Conservation (phyloP, 768 basidiomycete genomes). For the Candolleomyces eurysporus region DNA sequence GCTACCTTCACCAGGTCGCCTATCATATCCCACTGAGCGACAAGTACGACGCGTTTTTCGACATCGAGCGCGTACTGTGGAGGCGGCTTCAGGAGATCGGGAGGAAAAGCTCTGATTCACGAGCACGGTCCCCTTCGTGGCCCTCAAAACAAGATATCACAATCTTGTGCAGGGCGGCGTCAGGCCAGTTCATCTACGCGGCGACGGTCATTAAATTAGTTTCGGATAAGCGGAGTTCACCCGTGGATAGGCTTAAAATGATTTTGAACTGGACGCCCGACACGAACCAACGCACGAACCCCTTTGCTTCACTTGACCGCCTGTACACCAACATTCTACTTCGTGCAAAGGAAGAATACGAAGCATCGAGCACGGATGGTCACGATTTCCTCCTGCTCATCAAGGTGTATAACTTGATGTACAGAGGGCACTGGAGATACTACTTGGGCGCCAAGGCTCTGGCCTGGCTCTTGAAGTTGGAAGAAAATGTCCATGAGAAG, state of each 20-base stretch:
- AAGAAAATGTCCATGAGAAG: neutral
- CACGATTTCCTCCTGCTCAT: neutral
- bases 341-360: neutral
- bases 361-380: neutral
- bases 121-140: conserved; percentile 2
- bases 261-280: neutral
- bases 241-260: neutral
- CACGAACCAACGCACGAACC: no score
- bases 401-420: neutral
- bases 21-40: conserved; percentile 3
- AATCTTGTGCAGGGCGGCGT: conserved; percentile 7
- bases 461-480: neutral
- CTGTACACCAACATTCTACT: conserved; percentile 7
- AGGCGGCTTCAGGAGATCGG: conserved; percentile 2
- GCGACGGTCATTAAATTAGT: conserved; percentile 12
- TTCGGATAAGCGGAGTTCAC: conserved; percentile 7
- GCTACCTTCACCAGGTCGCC: neutral
- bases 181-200: conserved; percentile 15
- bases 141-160: conserved; percentile 6
- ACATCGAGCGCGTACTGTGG: neutral
- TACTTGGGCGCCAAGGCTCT: no score
- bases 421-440: no score
- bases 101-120: neutral
- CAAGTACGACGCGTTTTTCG: neutral
- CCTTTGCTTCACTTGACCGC: conserved; percentile 4